Base-by-base conservation (phyloP, 148 eudicot genomes). In the Chenopodium quinoa region DNA sequence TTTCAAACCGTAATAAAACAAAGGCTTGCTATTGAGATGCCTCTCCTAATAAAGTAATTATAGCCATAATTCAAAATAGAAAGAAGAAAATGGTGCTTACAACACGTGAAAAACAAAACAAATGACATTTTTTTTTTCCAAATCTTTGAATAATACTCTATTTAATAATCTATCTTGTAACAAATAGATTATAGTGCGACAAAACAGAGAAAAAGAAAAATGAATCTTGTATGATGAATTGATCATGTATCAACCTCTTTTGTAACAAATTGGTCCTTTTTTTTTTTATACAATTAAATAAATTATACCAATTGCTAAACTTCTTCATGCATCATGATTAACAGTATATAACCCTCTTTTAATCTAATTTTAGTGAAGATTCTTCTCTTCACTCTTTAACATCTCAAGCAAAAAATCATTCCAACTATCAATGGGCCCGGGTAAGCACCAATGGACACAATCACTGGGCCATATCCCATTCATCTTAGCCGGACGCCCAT, bases 371-470 rank as follows among this genome's bases (percentile, higher is more conserved):
- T 56, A n/a, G 5, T 37, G 63, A 60, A 76, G 54, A 77, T 11
- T n/a, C 29, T 48, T 78, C 9, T 84, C 77, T 66, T 83, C 91
- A 73, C 73, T 85, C 75, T 80, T 88, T 71, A 92, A 54, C 78
- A 91, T 73, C 69, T 92, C 89, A 69, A 88, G 86, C 89, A 92
- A 81, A 82, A 92, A 82, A 86, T 89, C 91, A 65, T 56, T 85
- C 93, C 93, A 91, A 75, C 81, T 82, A 76, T 91, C 94, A 82
- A 93, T 90, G 12, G 95, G 90, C 9, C 97, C 95, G 22, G 97
- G 97, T 70, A 93, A 78, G 31, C 97, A 93, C 93, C 94, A 93
- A 87, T 93, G 97, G 14, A 93, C 91, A 85, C 97, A 93, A 72
- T 91, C 97, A 63, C 89, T 85, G 34, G 83, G 76, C 63, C 86